phyloP scores from a whole-genome alignment of 495 filamentous ascomycete genomes.

The Annulohypoxylon nitens region DNA sequence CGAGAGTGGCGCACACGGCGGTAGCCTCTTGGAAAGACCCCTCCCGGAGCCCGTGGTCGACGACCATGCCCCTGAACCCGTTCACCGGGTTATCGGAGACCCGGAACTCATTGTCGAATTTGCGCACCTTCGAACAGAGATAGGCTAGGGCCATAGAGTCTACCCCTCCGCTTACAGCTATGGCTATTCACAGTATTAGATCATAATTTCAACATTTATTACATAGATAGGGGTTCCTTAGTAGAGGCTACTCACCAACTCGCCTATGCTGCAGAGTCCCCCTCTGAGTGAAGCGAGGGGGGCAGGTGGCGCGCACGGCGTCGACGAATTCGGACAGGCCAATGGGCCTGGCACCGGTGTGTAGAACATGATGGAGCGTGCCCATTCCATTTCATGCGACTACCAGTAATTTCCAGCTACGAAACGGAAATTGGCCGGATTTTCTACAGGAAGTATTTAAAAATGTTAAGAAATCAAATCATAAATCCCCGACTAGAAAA shows the following conservation, averaged over 20 bases:
- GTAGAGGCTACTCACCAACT: constrained; percentile 50
- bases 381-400: constrained; percentile 58
- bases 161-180: constrained; percentile 92
- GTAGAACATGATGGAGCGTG: constrained; percentile 55
- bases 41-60: constrained; percentile 80
- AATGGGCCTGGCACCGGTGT: constrained; percentile 62
- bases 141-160: constrained; percentile 95
- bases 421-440: not conserved
- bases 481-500: not conserved
- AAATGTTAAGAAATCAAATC: not conserved
- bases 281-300: constrained; percentile 55
- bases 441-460: not conserved
- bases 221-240: not conserved
- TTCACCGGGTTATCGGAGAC: constrained; percentile 56
- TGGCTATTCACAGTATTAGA: constrained; percentile 60
- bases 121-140: constrained; percentile 67
- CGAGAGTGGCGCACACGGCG: constrained; percentile 68
- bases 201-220: not conserved
- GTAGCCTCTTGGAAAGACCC: constrained; percentile 77
- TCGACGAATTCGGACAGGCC: constrained; percentile 65
- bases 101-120: constrained; percentile 40
- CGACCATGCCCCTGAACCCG: constrained; percentile 73
- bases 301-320: constrained; percentile 64
- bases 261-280: constrained; percentile 42
- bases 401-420: constrained; percentile 16